Conservation (phyloP, 2,329 filamentous ascomycete species). For the Fusarium falciforme region DNA sequence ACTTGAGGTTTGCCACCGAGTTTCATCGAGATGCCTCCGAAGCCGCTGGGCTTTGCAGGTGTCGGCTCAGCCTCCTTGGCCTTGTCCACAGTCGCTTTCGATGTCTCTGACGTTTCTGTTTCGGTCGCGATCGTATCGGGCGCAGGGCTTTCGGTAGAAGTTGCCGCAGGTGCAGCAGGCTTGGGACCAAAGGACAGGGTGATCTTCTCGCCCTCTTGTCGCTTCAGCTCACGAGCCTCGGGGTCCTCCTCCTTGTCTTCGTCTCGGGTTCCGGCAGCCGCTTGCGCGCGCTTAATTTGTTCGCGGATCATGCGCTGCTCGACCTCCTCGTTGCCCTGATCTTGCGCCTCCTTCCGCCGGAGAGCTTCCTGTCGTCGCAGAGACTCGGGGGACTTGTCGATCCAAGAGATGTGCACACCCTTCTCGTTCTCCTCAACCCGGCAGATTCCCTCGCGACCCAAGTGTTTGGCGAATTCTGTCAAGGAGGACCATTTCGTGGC, state of each 20-base stretch:
- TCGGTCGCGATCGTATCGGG: conserved; percentile 15
- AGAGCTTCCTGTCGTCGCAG: conserved; percentile 84
- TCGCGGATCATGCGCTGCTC: conserved; percentile 85
- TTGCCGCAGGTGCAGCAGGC: conserved; percentile 34
- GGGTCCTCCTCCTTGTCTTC: conserved; percentile 55
- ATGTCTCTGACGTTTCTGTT: conserved; percentile 10
- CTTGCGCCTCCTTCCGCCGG: conserved; percentile 83
- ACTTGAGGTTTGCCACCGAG: conserved; percentile 71
- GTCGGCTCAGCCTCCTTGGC: conserved; percentile 25
- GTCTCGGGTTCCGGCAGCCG: conserved; percentile 56
- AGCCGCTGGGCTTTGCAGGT: conserved; percentile 48
- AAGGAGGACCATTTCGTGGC: conserved; percentile 88
- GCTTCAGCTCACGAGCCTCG: conserved; percentile 62
- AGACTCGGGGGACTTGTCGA: conserved; percentile 91
- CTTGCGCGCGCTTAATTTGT: conserved; percentile 83
- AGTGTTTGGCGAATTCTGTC: conserved; percentile 88
- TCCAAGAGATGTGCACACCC: conserved; percentile 87
- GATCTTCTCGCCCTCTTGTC: conserved; percentile 80
- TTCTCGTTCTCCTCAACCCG: conserved; percentile 90
- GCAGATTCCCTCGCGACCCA: conserved; percentile 89
- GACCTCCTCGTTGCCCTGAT: conserved; percentile 89
- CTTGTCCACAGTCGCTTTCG: conserved; percentile 12
- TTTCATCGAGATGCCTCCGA: conserved; percentile 70
- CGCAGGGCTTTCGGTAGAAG: conserved; percentile 32
- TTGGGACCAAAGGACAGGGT: conserved; percentile 74